Base-by-base conservation (phyloP, 139 green algal genomes). In the Chlamydomonas asymmetrica region DNA sequence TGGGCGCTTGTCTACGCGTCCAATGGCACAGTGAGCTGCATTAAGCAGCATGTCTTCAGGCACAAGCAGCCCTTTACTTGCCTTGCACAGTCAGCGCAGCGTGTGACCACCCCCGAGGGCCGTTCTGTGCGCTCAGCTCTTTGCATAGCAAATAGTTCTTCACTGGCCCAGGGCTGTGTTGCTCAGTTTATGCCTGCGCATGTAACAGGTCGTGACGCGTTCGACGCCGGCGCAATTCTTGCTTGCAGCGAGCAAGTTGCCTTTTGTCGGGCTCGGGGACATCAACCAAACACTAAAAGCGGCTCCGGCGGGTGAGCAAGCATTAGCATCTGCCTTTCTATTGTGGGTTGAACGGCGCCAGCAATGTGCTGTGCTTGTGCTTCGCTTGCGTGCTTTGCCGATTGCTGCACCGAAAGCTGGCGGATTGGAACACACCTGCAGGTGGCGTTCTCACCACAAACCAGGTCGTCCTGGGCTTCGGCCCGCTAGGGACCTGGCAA, bases 1-100 rank as follows among this genome's bases (percentile, higher is more conserved):
- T 84, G 78, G 78, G 48, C 76, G 37, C 66, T 84, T 20, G 29
- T 84, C 57, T 84, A 84, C 31, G 72, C 78, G n/a, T 77, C 65
- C 5, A 80, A 84, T 61, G 79, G 79, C 31, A 79, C 71, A 18
- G 66, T 78, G 1, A 40, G 65, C 60, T 18, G n/a, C 27, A 57
- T 37, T 70, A 25, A 13, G 63, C 37, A 54, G 39, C 38, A 32
- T 35, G 5, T 54, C n/a, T n/a, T n/a, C n/a, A n/a, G n/a, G n/a
- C n/a, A n/a, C n/a, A n/a, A n/a, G n/a, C n/a, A n/a, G n/a, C n/a
- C n/a, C n/a, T n/a, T n/a, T n/a, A n/a, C n/a, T n/a, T n/a, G n/a
- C n/a, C n/a, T n/a, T n/a, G n/a, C n/a, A n/a, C n/a, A n/a, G n/a
- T n/a, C n/a, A n/a, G n/a, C n/a, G n/a, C n/a, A n/a, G n/a, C n/a